A percentile compares a stretch with the other conserved stretches of the same genome.
Conservation (phyloP, 1,139 yeast genomes). For the Ogataea hybrid region DNA sequence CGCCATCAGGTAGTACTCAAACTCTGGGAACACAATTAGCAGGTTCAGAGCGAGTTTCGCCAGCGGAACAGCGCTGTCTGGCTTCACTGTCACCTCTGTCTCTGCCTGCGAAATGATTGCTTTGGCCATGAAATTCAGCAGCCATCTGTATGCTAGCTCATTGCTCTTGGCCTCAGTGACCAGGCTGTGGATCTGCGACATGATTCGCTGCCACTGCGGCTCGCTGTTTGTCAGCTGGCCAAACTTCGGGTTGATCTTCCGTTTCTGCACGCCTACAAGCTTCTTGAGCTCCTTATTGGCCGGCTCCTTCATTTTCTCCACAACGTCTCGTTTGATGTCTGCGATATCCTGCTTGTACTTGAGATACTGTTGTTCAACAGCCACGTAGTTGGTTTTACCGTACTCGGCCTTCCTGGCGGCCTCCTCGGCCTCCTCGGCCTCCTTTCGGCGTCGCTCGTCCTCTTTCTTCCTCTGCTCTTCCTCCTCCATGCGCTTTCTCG, state of each 20-base stretch:
- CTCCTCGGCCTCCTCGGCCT: slow-evolving; percentile 20
- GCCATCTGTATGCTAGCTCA: slow-evolving; percentile 63
- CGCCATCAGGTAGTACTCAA: slow-evolving; percentile 68
- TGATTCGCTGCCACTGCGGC: slow-evolving; percentile 53
- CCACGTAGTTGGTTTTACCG: slow-evolving; percentile 36
- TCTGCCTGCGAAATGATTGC: slow-evolving; percentile 90
- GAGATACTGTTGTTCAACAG: slow-evolving; percentile 47
- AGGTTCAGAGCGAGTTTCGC: slow-evolving; percentile 63
- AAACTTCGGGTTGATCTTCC: slow-evolving; percentile 82
- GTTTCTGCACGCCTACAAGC: slow-evolving; percentile 47
- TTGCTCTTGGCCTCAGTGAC: slow-evolving; percentile 46
- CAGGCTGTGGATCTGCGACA: slow-evolving; percentile 47
- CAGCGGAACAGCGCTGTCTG: slow-evolving; percentile 77
- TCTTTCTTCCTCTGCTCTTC: slow-evolving; percentile 24
- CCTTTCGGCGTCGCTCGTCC: slow-evolving; percentile 22
- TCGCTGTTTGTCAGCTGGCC: slow-evolving; percentile 84
- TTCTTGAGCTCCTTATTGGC: slow-evolving; percentile 43
- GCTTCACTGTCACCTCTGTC: slow-evolving; percentile 80
- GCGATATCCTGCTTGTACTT: slow-evolving; percentile 54
- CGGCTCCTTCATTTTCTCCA: slow-evolving; percentile 45
- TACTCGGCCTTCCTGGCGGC: slow-evolving; percentile 26
- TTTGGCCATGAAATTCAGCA: slow-evolving; percentile 78
- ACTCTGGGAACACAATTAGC: slow-evolving; percentile 57
- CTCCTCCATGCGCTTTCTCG: slow-evolving; percentile 24
- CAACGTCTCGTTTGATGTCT: slow-evolving; percentile 59